Percentiles rank a stretch among this genome's conserved stretches.
phyloP scores from a whole-genome alignment of 345 rosid species.

The Lepidium didymum region DNA sequence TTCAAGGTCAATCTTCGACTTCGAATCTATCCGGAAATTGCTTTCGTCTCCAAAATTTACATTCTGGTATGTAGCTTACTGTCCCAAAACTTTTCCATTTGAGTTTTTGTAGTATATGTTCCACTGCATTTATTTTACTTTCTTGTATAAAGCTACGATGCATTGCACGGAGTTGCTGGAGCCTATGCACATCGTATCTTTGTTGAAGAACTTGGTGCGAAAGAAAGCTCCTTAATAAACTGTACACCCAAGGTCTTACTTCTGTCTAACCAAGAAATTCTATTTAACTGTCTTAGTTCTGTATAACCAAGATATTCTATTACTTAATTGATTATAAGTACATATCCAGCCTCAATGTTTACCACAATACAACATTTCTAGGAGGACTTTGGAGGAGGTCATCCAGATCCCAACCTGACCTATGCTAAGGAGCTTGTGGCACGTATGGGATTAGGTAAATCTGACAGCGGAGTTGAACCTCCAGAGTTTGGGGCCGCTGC shows the following conservation, averaged over 20 bases:
- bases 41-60: slow-evolving; percentile 79
- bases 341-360: neutral
- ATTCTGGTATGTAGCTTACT: slow-evolving; percentile 61
- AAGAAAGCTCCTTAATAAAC: slow-evolving; percentile 78
- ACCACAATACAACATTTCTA: slow-evolving; percentile 23
- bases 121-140: slow-evolving; percentile 2
- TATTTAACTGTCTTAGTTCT: slow-evolving; percentile 35
- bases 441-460: slow-evolving; percentile 91
- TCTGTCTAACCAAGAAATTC: neutral
- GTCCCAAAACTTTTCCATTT: slow-evolving; percentile 1
- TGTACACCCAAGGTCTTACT: slow-evolving; percentile 77
- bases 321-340: neutral
- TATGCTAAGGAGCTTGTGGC: slow-evolving; percentile 95
- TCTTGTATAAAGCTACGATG: slow-evolving; percentile 67
- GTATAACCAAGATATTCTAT: neutral
- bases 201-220: slow-evolving; percentile 94
- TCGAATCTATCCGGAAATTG: slow-evolving; percentile 68
- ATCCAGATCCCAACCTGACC: slow-evolving; percentile 98
- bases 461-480: slow-evolving; percentile 57
- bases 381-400: slow-evolving; percentile 99
- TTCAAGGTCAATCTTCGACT: slow-evolving; percentile 87
- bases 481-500: slow-evolving; percentile 99
- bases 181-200: slow-evolving; percentile 86
- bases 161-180: slow-evolving; percentile 97
- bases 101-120: neutral